Percentiles rank a stretch among this genome's conserved stretches.
These are phyloP conservation scores for Hyphopichia pseudoburtonii DNA, from an alignment of 1,139 yeast genomes.

Conservation along the genomic window DNA sequence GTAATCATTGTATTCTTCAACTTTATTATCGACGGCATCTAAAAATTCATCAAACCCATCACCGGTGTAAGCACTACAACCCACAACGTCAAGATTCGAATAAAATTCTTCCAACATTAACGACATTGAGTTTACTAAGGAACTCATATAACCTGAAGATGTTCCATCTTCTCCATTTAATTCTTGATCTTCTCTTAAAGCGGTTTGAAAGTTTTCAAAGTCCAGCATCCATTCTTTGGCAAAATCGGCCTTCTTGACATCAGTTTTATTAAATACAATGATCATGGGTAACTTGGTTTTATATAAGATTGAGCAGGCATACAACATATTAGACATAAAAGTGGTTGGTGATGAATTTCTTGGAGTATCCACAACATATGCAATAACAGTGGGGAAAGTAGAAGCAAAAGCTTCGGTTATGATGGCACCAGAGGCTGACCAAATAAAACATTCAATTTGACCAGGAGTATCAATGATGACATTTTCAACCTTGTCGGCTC, in stretches of 20 bases:
- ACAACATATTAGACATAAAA: constrained; percentile 96
- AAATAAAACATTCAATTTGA: constrained; percentile 94
- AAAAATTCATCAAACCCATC: constrained; percentile 91
- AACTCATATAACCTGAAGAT: constrained; percentile 92
- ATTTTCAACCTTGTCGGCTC: constrained; percentile 62
- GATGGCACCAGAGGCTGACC: constrained; percentile 97
- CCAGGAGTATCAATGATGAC: constrained; percentile 97
- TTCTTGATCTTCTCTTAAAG: constrained; percentile 62
- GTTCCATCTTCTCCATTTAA: constrained; percentile 66
- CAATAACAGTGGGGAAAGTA: constrained; percentile 91
- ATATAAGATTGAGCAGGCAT: constrained; percentile 94
- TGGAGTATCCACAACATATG: constrained; percentile 96
- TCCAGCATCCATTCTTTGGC: constrained; percentile 98
- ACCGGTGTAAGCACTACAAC: constrained; percentile 90
- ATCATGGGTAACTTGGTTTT: constrained; percentile 97
- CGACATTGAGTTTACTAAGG: constrained; percentile 91
- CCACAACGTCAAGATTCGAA: constrained; percentile 86
- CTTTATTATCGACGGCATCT: constrained; percentile 79
- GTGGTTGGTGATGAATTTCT: constrained; percentile 93
- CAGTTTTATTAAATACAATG: constrained; percentile 93
- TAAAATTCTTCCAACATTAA: constrained; percentile 96
- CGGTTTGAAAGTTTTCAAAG: constrained; percentile 86
- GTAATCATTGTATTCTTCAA: constrained; percentile 79
- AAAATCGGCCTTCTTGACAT: constrained; percentile 78
- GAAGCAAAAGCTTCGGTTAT: constrained; percentile 97